phyloP scores from a whole-genome alignment of 176 grass and related monocot species.

The Musa beccarii region DNA sequence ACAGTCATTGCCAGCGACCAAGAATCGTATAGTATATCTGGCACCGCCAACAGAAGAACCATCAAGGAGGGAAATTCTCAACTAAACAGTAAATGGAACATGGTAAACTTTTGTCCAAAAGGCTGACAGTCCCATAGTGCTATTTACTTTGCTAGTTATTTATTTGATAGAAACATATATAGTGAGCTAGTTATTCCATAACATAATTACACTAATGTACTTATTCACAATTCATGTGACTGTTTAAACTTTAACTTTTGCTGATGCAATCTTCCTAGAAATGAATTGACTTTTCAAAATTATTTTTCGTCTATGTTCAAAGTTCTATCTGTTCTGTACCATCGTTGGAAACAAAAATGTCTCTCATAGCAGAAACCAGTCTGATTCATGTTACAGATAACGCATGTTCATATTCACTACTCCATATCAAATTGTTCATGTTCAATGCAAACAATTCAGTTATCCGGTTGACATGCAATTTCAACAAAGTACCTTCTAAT shows the following conservation, averaged over 20 bases:
- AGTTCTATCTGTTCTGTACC: neutral
- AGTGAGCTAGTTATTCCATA: neutral
- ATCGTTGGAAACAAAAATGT: neutral
- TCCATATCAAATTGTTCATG: too few relatives aligned
- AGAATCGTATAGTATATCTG: slow-evolving; percentile 11
- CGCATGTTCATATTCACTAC: neutral
- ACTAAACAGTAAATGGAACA: neutral
- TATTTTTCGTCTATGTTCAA: neutral
- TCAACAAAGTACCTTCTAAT: neutral
- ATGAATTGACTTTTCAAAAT: neutral
- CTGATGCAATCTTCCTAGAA: neutral
- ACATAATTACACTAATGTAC: neutral
- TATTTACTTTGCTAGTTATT: too few relatives aligned
- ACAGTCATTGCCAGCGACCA: slow-evolving; percentile 10
- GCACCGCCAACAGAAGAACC: neutral
- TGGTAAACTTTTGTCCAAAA: too few relatives aligned
- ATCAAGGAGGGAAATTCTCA: neutral
- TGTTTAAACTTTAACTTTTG: neutral
- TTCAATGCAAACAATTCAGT: neutral
- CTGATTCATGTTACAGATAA: neutral
- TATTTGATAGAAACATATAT: too few relatives aligned
- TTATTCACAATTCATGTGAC: neutral
- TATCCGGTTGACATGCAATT: neutral
- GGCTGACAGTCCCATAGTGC: too few relatives aligned
- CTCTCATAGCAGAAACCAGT: neutral